phyloP scores from a whole-genome alignment of 495 filamentous ascomycete species.

The Neurospora sp. region DNA sequence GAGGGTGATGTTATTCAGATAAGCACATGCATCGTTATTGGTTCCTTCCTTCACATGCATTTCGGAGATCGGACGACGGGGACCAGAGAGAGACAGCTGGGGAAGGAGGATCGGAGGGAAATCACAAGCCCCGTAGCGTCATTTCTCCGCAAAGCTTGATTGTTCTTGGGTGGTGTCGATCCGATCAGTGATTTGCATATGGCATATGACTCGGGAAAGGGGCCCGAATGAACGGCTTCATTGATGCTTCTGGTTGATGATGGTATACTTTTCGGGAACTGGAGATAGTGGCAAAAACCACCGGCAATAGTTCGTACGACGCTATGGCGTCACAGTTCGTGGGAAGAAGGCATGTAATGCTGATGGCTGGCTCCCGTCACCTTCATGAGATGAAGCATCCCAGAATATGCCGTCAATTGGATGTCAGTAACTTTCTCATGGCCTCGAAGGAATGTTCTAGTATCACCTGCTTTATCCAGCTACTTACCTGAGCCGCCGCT shows the following conservation, averaged over 20 bases:
- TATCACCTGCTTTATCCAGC: no score
- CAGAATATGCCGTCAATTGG: no score
- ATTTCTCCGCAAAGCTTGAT: neutral
- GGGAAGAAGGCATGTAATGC: neutral
- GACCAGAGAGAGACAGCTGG: neutral
- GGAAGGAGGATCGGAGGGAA: neutral
- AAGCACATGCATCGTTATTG: neutral
- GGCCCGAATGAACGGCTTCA: neutral
- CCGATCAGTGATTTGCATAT: neutral
- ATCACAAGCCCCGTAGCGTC: neutral
- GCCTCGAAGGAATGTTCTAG: no score
- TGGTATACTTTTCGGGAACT: neutral
- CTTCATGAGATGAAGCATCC: neutral
- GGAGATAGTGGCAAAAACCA: neutral
- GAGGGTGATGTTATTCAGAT: neutral
- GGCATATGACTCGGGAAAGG: neutral
- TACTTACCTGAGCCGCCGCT: no score
- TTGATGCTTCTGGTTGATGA: neutral
- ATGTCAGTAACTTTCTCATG: no score
- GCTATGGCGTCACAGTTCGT: neutral
- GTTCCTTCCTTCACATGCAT: neutral
- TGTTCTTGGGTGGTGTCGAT: neutral
- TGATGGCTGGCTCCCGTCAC: neutral
- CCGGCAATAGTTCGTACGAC: neutral
- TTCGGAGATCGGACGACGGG: neutral